Percentiles rank a stretch among this genome's conserved stretches.
These are phyloP conservation scores for Fusarium humuli DNA, from an alignment of 2,329 filamentous ascomycete genomes.

Conservation along the genomic window DNA sequence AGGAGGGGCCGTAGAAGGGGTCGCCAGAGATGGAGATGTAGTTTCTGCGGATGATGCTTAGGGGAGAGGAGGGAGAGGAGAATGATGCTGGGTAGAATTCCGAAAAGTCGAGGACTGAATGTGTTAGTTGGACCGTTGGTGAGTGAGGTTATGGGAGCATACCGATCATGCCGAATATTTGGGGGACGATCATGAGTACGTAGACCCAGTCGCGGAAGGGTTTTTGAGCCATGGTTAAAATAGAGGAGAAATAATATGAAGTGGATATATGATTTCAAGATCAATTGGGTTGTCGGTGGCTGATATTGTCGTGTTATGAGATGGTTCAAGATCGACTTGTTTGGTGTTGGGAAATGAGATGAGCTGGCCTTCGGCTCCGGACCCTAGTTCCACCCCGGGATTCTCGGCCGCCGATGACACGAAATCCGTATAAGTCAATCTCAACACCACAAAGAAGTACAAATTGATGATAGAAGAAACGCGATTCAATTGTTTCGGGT, in stretches of 20 bases:
- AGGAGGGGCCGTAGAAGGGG: constrained; percentile 60
- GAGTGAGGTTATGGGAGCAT: too few relatives aligned
- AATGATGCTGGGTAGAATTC: constrained; percentile 63
- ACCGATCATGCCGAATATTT: constrained; percentile 55
- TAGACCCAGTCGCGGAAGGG: constrained; percentile 52
- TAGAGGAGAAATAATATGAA: rapidly evolving
- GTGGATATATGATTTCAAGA: too few relatives aligned
- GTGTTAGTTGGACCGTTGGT: constrained; percentile 9
- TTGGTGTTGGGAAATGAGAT: constrained; percentile 28
- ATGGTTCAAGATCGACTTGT: background rate
- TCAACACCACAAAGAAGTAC: background rate
- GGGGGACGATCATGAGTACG: constrained; percentile 49
- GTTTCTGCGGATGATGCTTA: constrained; percentile 58
- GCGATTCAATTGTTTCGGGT: too few relatives aligned
- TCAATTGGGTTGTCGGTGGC: background rate
- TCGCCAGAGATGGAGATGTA: constrained; percentile 64
- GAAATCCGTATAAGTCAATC: background rate
- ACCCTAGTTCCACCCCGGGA: constrained; percentile 7
- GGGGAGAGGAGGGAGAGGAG: constrained; percentile 58
- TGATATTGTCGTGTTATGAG: background rate
- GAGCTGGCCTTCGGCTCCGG: constrained; percentile 23
- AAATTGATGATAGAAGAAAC: too few relatives aligned
- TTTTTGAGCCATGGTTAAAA: constrained; percentile 42
- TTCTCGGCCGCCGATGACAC: background rate
- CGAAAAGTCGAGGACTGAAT: constrained; percentile 65